Conservation (phyloP, 331 rosid species). For the Arachis monticola region DNA sequence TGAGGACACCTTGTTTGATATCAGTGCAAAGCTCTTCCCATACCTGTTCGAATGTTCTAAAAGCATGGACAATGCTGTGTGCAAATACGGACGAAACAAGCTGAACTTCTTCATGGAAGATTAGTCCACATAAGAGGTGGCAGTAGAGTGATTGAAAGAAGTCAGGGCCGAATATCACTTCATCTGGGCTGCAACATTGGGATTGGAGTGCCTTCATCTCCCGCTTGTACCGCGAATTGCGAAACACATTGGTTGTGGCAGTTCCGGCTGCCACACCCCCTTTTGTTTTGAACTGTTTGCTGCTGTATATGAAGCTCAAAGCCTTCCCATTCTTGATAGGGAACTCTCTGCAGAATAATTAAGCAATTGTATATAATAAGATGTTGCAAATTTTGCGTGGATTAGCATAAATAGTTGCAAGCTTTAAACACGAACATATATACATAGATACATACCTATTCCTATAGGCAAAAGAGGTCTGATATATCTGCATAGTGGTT, state of each 20-base stretch:
- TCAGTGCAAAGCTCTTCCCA: slow-evolving; percentile 83
- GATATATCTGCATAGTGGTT: slow-evolving; percentile 73
- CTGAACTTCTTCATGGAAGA: slow-evolving; percentile 69
- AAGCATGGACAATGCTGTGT: slow-evolving; percentile 78
- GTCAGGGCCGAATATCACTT: slow-evolving; percentile 86
- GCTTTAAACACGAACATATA: neutral
- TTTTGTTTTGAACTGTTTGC: slow-evolving; percentile 76
- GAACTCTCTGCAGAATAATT: slow-evolving; percentile 60
- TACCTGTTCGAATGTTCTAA: slow-evolving; percentile 74
- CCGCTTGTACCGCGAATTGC: slow-evolving; percentile 48
- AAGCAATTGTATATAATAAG: slow-evolving; percentile 26
- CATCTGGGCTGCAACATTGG: slow-evolving; percentile 85
- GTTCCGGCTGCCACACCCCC: slow-evolving; percentile 87
- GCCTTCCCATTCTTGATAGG: slow-evolving; percentile 84
- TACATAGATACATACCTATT: slow-evolving; percentile 58
- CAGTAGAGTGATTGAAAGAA: slow-evolving; percentile 86
- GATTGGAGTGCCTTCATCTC: slow-evolving; percentile 68
- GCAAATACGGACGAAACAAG: slow-evolving; percentile 76
- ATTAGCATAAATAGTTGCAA: neutral
- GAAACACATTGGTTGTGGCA: slow-evolving; percentile 78
- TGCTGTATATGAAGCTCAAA: slow-evolving; percentile 74
- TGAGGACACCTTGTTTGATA: slow-evolving; percentile 69
- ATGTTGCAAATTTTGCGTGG: neutral
- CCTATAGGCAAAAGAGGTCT: slow-evolving; percentile 87
- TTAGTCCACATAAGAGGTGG: slow-evolving; percentile 84